A percentile compares a stretch with the other conserved stretches of the same genome.
Evolutionary conservation across 768 basidiomycete species (phyloP).

Genomic region (Trametes sanguinea): DNA sequence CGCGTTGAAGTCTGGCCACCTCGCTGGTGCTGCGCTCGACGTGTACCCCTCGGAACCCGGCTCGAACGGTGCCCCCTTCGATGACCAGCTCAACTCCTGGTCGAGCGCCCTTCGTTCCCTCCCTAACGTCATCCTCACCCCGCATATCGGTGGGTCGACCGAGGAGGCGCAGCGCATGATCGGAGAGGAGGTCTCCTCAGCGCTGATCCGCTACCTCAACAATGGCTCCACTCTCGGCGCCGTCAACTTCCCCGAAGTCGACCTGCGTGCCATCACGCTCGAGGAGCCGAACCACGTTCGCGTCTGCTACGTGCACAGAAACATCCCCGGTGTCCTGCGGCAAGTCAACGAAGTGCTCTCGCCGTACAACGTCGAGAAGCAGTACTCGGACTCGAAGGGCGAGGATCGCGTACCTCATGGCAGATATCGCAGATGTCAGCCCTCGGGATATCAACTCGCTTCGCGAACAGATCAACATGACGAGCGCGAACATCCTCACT

Average conservation of each 20-base stretch:
- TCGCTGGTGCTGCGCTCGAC: slow-evolving; percentile 91
- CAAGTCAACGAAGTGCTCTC: slow-evolving; percentile 93
- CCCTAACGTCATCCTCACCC: slow-evolving; percentile 94
- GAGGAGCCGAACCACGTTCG: slow-evolving; percentile 83
- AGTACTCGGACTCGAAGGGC: slow-evolving; percentile 96
- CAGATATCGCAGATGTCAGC: slow-evolving; percentile 92
- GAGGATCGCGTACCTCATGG: slow-evolving; percentile 93
- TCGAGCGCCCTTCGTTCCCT: slow-evolving; percentile 70
- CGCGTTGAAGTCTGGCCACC: slow-evolving; percentile 79
- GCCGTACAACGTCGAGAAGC: slow-evolving; percentile 98
- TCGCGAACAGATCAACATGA: slow-evolving; percentile 74
- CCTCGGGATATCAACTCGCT: slow-evolving; percentile 75
- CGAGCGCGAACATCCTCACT: slow-evolving; percentile 87
- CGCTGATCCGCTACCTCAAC: slow-evolving; percentile 86
- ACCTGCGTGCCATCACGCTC: slow-evolving; percentile 86
- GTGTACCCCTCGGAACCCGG: slow-evolving; percentile 95
- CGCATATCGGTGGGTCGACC: slow-evolving; percentile 98
- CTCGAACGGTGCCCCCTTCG: slow-evolving; percentile 87
- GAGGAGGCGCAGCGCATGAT: slow-evolving; percentile 99
- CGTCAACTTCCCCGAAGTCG: slow-evolving; percentile 99
- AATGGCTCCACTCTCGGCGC: slow-evolving; percentile 89
- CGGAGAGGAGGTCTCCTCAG: slow-evolving; percentile 88
- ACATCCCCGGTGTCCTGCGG: slow-evolving; percentile 92
- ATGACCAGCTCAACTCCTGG: slow-evolving; percentile 88
- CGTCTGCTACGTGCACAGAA: slow-evolving; percentile 93